A percentile compares a stretch with the other conserved stretches of the same genome.
Conservation (phyloP, 2,329 filamentous ascomycete species). For the Scortechinia acanthostroma region DNA sequence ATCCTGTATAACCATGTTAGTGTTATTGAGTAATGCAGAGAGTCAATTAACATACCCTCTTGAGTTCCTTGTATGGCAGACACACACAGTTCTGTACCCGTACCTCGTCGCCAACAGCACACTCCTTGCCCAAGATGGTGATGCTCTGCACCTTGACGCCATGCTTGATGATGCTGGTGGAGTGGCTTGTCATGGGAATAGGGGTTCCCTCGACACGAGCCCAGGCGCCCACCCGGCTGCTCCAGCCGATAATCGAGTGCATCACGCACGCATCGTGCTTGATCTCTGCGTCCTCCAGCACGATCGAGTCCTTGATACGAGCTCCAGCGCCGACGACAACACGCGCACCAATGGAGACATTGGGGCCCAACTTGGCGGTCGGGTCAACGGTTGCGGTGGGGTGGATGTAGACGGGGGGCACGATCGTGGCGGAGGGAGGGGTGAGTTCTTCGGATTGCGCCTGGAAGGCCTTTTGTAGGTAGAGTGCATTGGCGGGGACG, state of each 20-base stretch:
- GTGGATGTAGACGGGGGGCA: constrained; percentile 92
- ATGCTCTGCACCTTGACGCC: constrained; percentile 98
- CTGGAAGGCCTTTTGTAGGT: constrained; percentile 90
- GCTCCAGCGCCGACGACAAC: constrained; percentile 77
- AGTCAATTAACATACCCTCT: constrained; percentile 60
- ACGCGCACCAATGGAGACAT: constrained; percentile 91
- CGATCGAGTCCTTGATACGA: constrained; percentile 90
- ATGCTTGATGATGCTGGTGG: constrained; percentile 92
- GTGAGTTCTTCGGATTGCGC: constrained; percentile 74
- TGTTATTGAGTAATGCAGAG: background rate
- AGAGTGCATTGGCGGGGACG: constrained; percentile 91
- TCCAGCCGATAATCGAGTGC: constrained; percentile 96
- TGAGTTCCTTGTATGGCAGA: constrained; percentile 94
- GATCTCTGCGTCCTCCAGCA: constrained; percentile 89
- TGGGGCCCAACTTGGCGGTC: constrained; percentile 91
- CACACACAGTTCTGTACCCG: constrained; percentile 97
- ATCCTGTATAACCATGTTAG: constrained; percentile 49
- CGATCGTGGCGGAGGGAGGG: constrained; percentile 75
- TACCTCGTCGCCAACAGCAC: constrained; percentile 84
- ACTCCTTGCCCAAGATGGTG: constrained; percentile 95
- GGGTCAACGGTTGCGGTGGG: constrained; percentile 84
- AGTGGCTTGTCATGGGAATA: constrained; percentile 78
- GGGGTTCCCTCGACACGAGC: constrained; percentile 93
- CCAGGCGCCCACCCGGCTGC: constrained; percentile 93
- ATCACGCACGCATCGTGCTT: constrained; percentile 94